A percentile compares a stretch with the other conserved stretches of the same genome.
These are phyloP conservation scores for Ogataea trehalophila DNA, from an alignment of 805 yeast species.

Conservation along the genomic window DNA sequence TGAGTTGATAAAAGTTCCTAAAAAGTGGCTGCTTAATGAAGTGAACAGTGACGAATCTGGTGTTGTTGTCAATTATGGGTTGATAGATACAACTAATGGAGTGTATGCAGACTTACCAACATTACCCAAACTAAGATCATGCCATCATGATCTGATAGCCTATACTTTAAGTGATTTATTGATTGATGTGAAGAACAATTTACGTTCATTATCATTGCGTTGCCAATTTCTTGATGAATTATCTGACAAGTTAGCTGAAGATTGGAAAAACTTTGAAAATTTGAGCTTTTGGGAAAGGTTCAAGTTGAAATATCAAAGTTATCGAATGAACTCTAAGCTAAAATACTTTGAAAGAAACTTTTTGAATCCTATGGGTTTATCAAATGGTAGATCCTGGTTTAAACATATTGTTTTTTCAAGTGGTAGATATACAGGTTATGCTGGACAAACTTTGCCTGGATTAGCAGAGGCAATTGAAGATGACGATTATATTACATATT, in stretches of 20 bases:
- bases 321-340: slow-evolving; percentile 35
- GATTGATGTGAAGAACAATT: background rate
- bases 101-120: background rate
- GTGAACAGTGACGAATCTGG: background rate
- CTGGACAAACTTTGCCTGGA: slow-evolving; percentile 55
- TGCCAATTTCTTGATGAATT: too few species aligned
- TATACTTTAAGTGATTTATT: slow-evolving; percentile 23
- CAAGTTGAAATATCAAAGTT: slow-evolving; percentile 21
- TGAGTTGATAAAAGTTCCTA: slow-evolving; percentile 25
- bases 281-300: slow-evolving; percentile 25
- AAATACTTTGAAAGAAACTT: slow-evolving; percentile 42
- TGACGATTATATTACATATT: slow-evolving; percentile 31
- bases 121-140: background rate
- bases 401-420: slow-evolving; percentile 57
- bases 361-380: slow-evolving; percentile 42
- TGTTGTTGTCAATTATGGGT: background rate
- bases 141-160: slow-evolving; percentile 25
- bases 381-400: slow-evolving; percentile 48
- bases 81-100: background rate
- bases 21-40: slow-evolving; percentile 19
- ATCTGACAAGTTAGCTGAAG: too few species aligned
- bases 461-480: slow-evolving; percentile 52
- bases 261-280: slow-evolving; percentile 16
- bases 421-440: slow-evolving; percentile 56
- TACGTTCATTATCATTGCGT: too few species aligned